Evolutionary conservation across 768 basidiomycete genomes (phyloP), one percentile per base, ranked within the genome.

Genomic region (Cubamyces lactineus): DNA sequence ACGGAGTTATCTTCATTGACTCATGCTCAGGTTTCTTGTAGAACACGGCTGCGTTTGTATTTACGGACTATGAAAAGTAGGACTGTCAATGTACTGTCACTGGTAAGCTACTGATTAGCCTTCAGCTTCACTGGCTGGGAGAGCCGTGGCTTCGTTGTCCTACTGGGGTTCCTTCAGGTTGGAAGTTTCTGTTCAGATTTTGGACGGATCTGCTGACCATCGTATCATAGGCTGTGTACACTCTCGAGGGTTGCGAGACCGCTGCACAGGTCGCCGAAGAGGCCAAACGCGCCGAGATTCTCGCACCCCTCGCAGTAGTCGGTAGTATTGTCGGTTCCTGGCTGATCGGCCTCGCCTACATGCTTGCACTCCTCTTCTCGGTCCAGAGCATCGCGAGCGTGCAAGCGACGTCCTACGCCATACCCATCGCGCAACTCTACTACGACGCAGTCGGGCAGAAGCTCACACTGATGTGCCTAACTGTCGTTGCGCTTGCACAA

Each of bases 251-350:
- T 23, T 85, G 84, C 68, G 84, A 85, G 67, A 86, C 84, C 5
- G 83, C 84, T 42, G 84, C 85, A n/a, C 84, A 86, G 67, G 80
- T 86, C 7, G 84, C 84, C 5, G 84, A 86, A 70, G 84, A 86
- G 69, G 83, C 83, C 34, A 74, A 78, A 50, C 79, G 80, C 19
- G 84, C 84, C 0, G 82, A 84, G 57, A 61, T 82, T 51, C 80
- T 86, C n/a, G 82, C 84, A 1, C 84, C 84, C 9, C 72, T 84
- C 34, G 84, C 82, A 6, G 79, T 86, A 28, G 81, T 84, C n/a
- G 81, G 78, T 43, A 80, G 80, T 70, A 82, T 86, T 63, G 75
- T 78, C 13, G 82, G 84, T 34, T 84, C 83, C 13, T 85, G 84
- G 83, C 41, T 84, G 49, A 78, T 85, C 59, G 84, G 83, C 4